These are phyloP conservation scores for Carex scoparia DNA, from an alignment of 176 grass and related monocot genomes.

Conservation along the genomic window DNA sequence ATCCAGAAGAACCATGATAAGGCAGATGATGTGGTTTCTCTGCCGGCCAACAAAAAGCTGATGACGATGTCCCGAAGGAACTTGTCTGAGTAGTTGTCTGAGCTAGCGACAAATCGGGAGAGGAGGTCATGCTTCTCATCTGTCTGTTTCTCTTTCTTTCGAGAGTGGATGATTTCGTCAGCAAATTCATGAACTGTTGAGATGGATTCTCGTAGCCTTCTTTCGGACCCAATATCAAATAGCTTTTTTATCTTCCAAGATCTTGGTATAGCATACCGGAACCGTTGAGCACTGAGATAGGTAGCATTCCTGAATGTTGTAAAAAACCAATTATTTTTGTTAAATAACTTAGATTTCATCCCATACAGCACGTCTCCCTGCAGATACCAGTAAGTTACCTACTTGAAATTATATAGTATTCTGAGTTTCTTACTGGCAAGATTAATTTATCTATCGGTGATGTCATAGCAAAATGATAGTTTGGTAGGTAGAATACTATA, in stretches of 20 bases:
- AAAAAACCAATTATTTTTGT: background rate
- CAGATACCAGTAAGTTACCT: background rate
- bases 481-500: too few relatives aligned
- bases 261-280: conserved; percentile 45
- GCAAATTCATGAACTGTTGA: conserved; percentile 48
- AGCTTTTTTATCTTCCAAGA: conserved; percentile 51
- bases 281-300: conserved; percentile 44
- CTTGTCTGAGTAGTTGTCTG: conserved; percentile 33
- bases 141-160: conserved; percentile 36
- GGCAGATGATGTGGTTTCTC: conserved; percentile 57
- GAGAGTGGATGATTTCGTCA: conserved; percentile 38
- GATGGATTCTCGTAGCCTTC: conserved; percentile 41
- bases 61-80: conserved; percentile 72
- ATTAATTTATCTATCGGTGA: background rate
- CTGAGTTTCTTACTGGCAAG: background rate
- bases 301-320: conserved; percentile 40
- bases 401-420: background rate
- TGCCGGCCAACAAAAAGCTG: conserved; percentile 62
- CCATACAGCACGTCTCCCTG: background rate
- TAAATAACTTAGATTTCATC: background rate
- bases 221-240: conserved; percentile 50
- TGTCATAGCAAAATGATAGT: background rate
- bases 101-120: conserved; percentile 44
- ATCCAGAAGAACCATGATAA: conserved; percentile 93
- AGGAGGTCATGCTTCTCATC: conserved; percentile 50